Conservation (phyloP, 2,329 filamentous ascomycete species). For the Claviceps lovelessii region DNA sequence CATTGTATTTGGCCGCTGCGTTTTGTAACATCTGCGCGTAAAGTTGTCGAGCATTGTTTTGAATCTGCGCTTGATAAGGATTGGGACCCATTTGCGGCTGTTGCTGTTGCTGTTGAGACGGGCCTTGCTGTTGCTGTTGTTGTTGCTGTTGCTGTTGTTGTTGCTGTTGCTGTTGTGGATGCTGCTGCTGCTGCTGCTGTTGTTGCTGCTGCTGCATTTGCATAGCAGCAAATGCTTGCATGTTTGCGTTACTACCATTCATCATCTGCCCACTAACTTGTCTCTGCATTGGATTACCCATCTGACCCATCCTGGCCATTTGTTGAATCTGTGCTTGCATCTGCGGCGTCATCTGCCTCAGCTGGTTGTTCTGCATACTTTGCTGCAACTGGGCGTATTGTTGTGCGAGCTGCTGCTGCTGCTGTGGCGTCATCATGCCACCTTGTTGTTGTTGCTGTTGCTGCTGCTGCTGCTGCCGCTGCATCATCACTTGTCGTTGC, state of each 20-base stretch:
- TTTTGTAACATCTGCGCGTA: conserved; percentile 25
- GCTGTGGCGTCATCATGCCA: conserved; percentile 27
- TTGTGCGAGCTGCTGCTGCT: conserved; percentile 28
- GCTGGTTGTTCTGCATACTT: conserved; percentile 24
- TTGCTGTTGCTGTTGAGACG: conserved; percentile 16
- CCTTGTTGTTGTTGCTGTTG: conserved; percentile 19
- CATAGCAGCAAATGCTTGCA: conserved; percentile 26
- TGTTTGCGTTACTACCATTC: conserved; percentile 24
- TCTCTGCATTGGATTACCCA: conserved; percentile 25
- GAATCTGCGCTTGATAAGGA: conserved; percentile 19
- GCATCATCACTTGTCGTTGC: conserved; percentile 24
- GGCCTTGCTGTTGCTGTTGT: conserved; percentile 9
- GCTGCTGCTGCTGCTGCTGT: conserved; percentile 8
- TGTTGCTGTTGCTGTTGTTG: no score
- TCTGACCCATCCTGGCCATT: conserved; percentile 22
- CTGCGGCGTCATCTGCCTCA: conserved; percentile 22
- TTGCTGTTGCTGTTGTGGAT: conserved; percentile 12
- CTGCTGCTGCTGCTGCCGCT: conserved; percentile 15
- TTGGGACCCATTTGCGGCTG: conserved; percentile 14
- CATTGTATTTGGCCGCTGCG: conserved; percentile 24
- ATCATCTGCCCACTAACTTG: conserved; percentile 27
- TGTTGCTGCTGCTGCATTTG: conserved; percentile 21
- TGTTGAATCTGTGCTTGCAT: conserved; percentile 25
- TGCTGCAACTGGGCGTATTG: conserved; percentile 30
- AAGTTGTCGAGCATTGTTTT: conserved; percentile 21